Evolutionary conservation across 169 alveolate species (phyloP), one percentile per base, ranked within the genome.

Genomic region (Plasmodium berghei): DNA sequence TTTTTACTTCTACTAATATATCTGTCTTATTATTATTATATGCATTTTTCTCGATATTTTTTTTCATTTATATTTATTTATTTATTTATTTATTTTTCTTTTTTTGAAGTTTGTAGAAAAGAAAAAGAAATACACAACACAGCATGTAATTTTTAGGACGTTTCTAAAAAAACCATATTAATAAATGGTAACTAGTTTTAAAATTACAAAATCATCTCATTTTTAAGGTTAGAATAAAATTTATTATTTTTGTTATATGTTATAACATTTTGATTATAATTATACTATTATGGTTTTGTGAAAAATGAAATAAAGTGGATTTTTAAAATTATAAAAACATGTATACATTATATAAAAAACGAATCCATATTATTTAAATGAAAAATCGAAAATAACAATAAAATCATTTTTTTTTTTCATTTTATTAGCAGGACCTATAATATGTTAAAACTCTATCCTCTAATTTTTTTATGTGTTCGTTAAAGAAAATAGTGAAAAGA

Each of bases 381-480:
- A 55, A 72, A 62, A 34, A 34, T 34, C 42, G 9, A 26, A 24
- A 28, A 62, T 52, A 14, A 12, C 12, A 8, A 72, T 52, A 49
- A 22, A 72, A 12, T 24, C 12, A 28, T 72, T 40, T 64, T 72
- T 80, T 80, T 42, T 14, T 26, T 49, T 56, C 20, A 4, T 56
- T 63, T 75, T 42, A 14, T 52, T 28, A 9, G 9, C 69, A 69
- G 90, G 80, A 67, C 63, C 73, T 58, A 66, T 62, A 83, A 83
- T 71, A 83, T 83, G 90, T 59, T 83, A 70, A 83, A 14, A 85
- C 62, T 62, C 73, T 49, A 83, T 72, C 62, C 42, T 72, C 73
- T 67, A 20, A 83, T 83, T 83, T 83, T 66, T 67, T 83, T 83
- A 67, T 83, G 85, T 83, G 90, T 83, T 54, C 72, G 90, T 67